Evolutionary conservation across 1,284 basidiomycete genomes (phyloP), one percentile per base, ranked within the genome.

Genomic region (Psilocybe mexicana): DNA sequence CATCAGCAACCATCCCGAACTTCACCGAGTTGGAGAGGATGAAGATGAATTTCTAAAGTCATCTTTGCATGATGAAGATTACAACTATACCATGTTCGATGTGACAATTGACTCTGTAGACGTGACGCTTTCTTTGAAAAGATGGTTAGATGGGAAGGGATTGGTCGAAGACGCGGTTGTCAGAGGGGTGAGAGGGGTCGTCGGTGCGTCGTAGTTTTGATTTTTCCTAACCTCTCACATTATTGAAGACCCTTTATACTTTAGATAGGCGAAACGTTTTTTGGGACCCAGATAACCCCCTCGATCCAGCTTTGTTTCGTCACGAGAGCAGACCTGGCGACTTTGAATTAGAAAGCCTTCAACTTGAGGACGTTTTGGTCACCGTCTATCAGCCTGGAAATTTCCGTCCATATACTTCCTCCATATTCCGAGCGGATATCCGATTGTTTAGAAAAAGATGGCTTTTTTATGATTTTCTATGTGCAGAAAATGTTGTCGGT

Each of bases 71-170:
- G 74, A 80, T 40, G 82, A 86, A 55, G 84, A 88, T 59, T 67
- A 70, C 48, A 92, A 93, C 68, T 92, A 88, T 71, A 88, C 94
- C 3, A 90, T 93, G 82, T 96, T 94, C 66, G 94, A 98, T 71
- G 70, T 98, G 62, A 93, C 86, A 61, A 85, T 98, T 33, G 96
- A 97, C 70, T 94, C 94, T 33, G 90, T 99, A 54, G 97, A 99
- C 64, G 96, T 99, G 11, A 96, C 93, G 0, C 79, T 99, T n/a
- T 96, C 94, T 52, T 78, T 99, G 10, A 86, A 87, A 72, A 81
- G 91, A 51, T 99, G 97, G 97, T 79, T 98, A 51, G 94, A 98
- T 70, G 97, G 96, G 1, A 98, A 96, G 70, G 97, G 97, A 0
- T 74, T 99, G 3, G 79, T 99, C 11, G 87, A 94, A 65, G 89